phyloP scores from a whole-genome alignment of 352 stramenopile genomes.

The Pythium volutum region DNA sequence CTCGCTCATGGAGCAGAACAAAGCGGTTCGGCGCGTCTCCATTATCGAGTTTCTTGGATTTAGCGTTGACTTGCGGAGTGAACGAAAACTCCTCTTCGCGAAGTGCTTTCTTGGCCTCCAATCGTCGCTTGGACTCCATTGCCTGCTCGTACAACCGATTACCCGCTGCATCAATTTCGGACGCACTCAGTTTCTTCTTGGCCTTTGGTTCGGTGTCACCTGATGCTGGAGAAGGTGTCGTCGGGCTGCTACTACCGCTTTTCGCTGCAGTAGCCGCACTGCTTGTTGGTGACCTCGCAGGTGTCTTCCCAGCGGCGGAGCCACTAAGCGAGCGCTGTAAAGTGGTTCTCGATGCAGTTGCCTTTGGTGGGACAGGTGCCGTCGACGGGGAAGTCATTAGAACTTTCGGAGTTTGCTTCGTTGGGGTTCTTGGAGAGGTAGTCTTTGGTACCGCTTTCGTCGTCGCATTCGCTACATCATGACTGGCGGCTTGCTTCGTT shows the following conservation, averaged over 20 bases:
- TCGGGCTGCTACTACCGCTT: conserved; percentile 5
- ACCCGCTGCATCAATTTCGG: conserved; percentile 45
- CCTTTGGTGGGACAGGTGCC: conserved; percentile 9
- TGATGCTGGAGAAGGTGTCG: neutral
- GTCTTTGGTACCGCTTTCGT: neutral
- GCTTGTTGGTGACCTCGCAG: conserved; percentile 29
- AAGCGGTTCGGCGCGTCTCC: conserved; percentile 40
- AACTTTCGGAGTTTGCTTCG: conserved; percentile 1
- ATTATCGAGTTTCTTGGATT: conserved; percentile 39
- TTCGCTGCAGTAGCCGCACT: conserved; percentile 10
- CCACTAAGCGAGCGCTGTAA: conserved; percentile 22
- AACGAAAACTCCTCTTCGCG: conserved; percentile 58
- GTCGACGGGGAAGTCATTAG: neutral
- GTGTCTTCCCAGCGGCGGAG: conserved; percentile 2
- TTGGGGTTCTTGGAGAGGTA: neutral
- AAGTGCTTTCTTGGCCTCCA: conserved; percentile 49
- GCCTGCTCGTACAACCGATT: conserved; percentile 65
- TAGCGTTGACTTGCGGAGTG: conserved; percentile 49
- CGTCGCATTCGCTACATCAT: neutral
- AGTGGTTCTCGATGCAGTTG: conserved; percentile 5
- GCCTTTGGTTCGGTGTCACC: conserved; percentile 6
- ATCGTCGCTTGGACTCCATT: conserved; percentile 51
- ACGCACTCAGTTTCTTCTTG: conserved; percentile 58
- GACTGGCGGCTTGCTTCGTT: neutral
- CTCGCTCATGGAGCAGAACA: conserved; percentile 47